Base-by-base conservation (phyloP, 2,329 filamentous ascomycete species). In the Lecanoromycetidae sp. region DNA sequence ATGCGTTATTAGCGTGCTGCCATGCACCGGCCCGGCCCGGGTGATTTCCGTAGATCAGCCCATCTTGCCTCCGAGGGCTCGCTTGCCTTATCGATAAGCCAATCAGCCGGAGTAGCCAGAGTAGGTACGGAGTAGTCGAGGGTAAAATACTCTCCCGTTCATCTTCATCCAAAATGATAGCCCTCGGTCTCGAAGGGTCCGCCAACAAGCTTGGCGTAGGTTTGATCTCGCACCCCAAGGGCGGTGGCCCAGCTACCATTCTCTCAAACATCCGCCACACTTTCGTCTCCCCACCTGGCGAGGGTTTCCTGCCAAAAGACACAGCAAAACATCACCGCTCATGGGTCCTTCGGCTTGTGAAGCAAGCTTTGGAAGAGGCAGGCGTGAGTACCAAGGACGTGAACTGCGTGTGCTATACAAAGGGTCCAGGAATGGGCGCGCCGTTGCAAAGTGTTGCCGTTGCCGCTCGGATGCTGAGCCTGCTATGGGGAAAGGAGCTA, bases 201-300 rank as follows among this genome's bases (percentile, higher is more conserved):
- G 91, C 91, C 66, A 98, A 98, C 74, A 98, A 98, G 68, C 79
- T 98, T 44, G 91, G 90, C 56, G 82, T 96, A 49, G 91, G 91
- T 60, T 72, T 98, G 49, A 94, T 98, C 63, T 76, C 79, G 20
- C 91, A 96, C 70, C 68, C 52, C 60, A 68, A 68, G 23, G 68
- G 72, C 50, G 62, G 66, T 59, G 65, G 69, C 50, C 68, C 74
- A 30, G 75, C 82, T 17, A 69, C 72, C 55, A 81, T 98, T 61
- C 85, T 98, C 56, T 81, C 88, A 61, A 98, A 98, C 70, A 75
- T 98, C 55, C 84, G 91, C 46, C 84, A 96, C 69, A 98, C 91
- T 17, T 98, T 90, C 69, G 75, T 82, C 58, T 85, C 90, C 36
- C 90, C 91, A 3, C 87, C 91, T 0, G 91, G 91, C 35, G 84